Base-by-base conservation (phyloP, 73 alveolate genomes). In the Breviolum minutum region DNA sequence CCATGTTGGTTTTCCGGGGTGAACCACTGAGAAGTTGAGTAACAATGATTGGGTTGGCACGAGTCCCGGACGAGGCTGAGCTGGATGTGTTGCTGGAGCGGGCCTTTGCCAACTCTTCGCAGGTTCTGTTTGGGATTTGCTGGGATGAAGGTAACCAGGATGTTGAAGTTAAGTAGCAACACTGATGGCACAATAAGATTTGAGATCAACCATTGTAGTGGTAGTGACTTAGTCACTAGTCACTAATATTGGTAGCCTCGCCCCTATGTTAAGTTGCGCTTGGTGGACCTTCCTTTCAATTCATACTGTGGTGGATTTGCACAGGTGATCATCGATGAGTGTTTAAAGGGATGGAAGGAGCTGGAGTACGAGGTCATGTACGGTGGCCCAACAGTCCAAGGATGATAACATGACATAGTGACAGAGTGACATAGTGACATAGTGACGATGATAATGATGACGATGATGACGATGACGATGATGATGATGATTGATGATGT, bases 301-400 rank as follows among this genome's bases (percentile, higher is more conserved):
- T 3, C 54, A 40, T 40, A 40, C 54, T 40, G 54, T 40, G 3
- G 79, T 24, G 54, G 30, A 40, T 19, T 24, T 29, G 19, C 19
- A 20, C 95, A 95, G 99, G 99, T 95, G 63, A 69, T 95, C 63
- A 84, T 95, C 32, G 99, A 95, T 61, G 94, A 95, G 91, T 95
- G 95, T 82, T 62, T 95, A 69, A 95, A 95, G 91, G 99, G 99
- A 24, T 95, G 99, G 99, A 95, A 95, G 95, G 99, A 95, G 92
- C 80, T 95, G 79, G 99, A 95, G 84, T 95, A 95, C 71, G 99
- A 95, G 61, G 99, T 95, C 29, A 82, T 92, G 98, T 68, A 66
- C 3, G 8, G 22, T 8, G 68, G 22, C 98, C 66, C 54, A 74
- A 80, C 24, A 32, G 14, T 63, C 10, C 0, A 13, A 27, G 17